Conservation (phyloP, 2,329 filamentous ascomycete genomes). For the Botrytis porri region DNA sequence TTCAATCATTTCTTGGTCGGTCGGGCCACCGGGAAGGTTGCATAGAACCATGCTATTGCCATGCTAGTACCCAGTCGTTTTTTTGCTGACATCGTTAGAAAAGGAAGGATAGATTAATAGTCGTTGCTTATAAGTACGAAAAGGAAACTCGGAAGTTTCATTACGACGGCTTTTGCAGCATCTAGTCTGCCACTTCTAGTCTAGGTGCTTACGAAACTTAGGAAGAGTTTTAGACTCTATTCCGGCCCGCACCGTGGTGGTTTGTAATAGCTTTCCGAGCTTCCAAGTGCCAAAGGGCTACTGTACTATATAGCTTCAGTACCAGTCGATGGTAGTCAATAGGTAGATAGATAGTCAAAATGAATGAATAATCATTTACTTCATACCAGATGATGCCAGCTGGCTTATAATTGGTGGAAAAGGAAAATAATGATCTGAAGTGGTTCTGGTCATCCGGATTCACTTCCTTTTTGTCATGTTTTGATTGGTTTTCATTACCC, state of each 20-base stretch:
- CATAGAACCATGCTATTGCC: conserved; percentile 18
- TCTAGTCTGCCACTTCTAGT: background rate
- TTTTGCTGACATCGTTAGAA: conserved; percentile 7
- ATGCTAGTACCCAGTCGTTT: conserved; percentile 20
- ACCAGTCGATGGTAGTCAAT: background rate
- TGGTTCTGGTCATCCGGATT: background rate
- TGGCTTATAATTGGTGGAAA: conserved; percentile 2
- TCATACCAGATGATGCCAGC: background rate
- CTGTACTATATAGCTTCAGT: background rate
- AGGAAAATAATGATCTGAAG: background rate
- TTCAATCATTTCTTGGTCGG: conserved; percentile 11
- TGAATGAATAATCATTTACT: background rate
- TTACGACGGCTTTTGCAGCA: background rate
- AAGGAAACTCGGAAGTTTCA: background rate
- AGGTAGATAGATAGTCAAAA: background rate
- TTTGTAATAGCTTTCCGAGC: background rate
- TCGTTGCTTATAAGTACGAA: background rate
- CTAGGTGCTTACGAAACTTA: background rate
- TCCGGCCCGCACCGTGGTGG: conserved; percentile 7
- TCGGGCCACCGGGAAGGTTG: conserved; percentile 18
- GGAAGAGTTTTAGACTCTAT: background rate
- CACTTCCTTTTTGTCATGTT: conserved; percentile 5
- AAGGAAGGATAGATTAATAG: background rate
- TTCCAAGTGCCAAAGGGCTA: background rate
- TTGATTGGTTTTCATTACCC: conserved; percentile 18